phyloP scores from a whole-genome alignment of 2,329 filamentous ascomycete species.

The Neofusicoccum cordaticola region DNA sequence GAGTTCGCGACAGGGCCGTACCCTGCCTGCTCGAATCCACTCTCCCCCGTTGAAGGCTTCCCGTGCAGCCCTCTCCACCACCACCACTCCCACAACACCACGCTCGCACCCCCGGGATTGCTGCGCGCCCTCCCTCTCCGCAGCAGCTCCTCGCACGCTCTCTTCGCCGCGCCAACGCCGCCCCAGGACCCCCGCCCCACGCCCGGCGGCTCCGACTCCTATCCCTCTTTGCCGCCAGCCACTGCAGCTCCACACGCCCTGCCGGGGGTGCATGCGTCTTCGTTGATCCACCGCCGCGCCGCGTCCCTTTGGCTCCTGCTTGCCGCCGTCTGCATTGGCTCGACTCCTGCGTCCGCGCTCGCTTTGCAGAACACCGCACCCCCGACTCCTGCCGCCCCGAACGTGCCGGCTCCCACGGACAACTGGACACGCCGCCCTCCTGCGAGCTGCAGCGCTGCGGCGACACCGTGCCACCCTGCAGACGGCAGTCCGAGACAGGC shows the following conservation, averaged over 20 bases:
- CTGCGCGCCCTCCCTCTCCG: conserved; percentile 9
- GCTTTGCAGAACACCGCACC: conserved; percentile 1
- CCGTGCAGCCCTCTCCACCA: conserved; percentile 3
- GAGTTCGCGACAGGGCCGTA: conserved; percentile 9
- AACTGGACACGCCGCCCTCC: conserved; percentile 5
- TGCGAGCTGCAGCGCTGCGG: conserved; percentile 9
- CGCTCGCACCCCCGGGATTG: conserved; percentile 1
- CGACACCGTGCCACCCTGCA: conserved; percentile 9
- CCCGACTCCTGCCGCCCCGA: background rate
- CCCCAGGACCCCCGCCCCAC: background rate
- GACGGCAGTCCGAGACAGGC: conserved; percentile 17
- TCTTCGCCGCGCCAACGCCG: background rate
- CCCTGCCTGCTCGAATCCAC: conserved; percentile 14
- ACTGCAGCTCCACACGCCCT: conserved; percentile 13
- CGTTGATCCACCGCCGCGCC: conserved; percentile 9
- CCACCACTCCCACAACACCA: background rate
- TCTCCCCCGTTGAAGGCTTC: background rate
- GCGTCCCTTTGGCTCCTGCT: conserved; percentile 6
- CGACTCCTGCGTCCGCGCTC: conserved; percentile 5
- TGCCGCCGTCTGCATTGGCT: conserved; percentile 10
- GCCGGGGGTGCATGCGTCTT: conserved; percentile 10
- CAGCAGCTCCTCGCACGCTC: conserved; percentile 11
- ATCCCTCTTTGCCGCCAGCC: conserved; percentile 16
- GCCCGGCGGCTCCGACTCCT: conserved; percentile 15
- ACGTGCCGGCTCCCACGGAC: conserved; percentile 6